Evolutionary conservation across 345 rosid species (phyloP).

Genomic region (Mallotus nudiflorus): DNA sequence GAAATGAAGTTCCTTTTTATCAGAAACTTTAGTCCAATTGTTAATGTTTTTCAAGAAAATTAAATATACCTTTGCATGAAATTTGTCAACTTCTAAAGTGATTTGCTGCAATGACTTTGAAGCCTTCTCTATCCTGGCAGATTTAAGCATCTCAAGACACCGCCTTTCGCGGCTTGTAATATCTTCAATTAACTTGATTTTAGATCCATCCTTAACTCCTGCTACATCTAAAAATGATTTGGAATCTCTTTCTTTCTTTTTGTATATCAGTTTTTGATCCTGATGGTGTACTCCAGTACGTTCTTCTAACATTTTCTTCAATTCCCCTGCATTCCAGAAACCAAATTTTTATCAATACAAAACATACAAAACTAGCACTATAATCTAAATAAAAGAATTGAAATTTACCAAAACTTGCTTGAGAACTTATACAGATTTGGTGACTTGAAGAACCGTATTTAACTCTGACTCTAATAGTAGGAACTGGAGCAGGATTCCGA

Average conservation of each 20-base stretch:
- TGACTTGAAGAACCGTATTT: conserved; percentile 20
- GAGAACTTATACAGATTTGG: conserved; percentile 26
- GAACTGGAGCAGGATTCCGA: conserved; percentile 17
- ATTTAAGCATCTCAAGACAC: conserved; percentile 28
- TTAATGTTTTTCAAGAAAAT: neutral
- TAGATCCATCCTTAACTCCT: conserved; percentile 32
- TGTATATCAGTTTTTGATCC: conserved; percentile 34
- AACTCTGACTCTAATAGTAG: conserved; percentile 28
- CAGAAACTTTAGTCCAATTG: conserved; percentile 3
- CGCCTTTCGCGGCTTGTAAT: conserved; percentile 28
- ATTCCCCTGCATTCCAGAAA: conserved; percentile 26
- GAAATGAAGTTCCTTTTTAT: too few species aligned
- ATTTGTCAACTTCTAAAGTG: conserved; percentile 24
- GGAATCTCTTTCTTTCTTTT: conserved; percentile 34
- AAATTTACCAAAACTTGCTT: conserved; percentile 33
- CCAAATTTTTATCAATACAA: neutral
- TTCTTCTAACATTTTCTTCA: conserved; percentile 30
- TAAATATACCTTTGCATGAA: conserved; percentile 14
- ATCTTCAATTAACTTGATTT: conserved; percentile 28
- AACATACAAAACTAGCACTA: neutral
- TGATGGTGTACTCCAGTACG: conserved; percentile 26
- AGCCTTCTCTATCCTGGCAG: conserved; percentile 27
- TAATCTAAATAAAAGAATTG: neutral
- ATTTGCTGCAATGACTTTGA: conserved; percentile 21
- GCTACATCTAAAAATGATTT: conserved; percentile 24